Percentiles rank a stretch among this genome's conserved stretches.
Evolutionary conservation across 129 eudicot genomes (phyloP).

Genomic region (Lactuca sativa): DNA sequence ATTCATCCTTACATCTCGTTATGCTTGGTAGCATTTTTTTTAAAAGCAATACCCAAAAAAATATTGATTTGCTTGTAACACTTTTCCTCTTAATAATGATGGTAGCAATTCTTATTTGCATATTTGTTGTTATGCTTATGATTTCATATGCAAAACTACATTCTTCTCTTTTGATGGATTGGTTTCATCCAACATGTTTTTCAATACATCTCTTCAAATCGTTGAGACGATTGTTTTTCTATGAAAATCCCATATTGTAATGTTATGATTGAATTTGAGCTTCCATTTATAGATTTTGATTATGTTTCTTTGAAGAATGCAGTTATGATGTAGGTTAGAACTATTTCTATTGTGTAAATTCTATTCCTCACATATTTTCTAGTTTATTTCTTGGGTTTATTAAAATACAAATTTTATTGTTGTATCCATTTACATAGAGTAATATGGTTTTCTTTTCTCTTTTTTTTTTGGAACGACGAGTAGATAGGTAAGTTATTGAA

Average conservation of each 20-base stretch:
- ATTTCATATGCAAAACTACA: neutral
- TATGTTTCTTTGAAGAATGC: neutral
- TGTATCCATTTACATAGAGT: too few relatives aligned
- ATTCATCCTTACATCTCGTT: conserved; percentile 8
- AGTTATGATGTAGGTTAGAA: neutral
- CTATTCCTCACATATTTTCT: too few relatives aligned
- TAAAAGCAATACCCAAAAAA: conserved; percentile 7
- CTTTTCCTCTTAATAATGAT: conserved; percentile 2
- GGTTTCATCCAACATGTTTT: neutral
- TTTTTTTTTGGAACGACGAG: too few relatives aligned
- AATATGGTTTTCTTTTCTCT: too few relatives aligned
- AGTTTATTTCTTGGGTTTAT: too few relatives aligned
- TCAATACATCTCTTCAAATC: neutral
- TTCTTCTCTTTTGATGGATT: neutral
- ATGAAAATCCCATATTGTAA: conserved; percentile 1
- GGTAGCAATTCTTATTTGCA: neutral
- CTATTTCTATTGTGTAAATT: neutral
- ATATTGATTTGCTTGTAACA: neutral
- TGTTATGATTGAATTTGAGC: neutral
- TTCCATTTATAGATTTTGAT: neutral
- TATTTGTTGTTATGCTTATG: neutral
- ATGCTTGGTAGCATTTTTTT: neutral
- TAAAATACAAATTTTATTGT: too few relatives aligned
- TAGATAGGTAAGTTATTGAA: too few relatives aligned
- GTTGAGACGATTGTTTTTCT: neutral